A percentile compares a stretch with the other conserved stretches of the same genome.
These are phyloP conservation scores for Opeltia flavorubescens DNA, from an alignment of 495 filamentous ascomycete species.

Conservation along the genomic window DNA sequence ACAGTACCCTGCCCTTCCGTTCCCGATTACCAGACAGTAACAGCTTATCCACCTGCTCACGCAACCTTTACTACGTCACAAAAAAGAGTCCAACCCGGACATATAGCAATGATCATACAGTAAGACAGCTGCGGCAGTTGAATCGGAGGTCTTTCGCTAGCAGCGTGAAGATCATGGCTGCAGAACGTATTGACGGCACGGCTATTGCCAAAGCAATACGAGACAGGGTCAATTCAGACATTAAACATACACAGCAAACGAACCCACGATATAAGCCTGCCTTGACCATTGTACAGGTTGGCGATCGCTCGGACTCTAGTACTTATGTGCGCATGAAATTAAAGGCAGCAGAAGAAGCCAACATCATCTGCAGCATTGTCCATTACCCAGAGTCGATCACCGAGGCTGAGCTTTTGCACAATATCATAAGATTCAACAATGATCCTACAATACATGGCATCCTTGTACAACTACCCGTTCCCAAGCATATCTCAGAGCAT, in stretches of 20 bases:
- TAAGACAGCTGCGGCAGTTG: not conserved
- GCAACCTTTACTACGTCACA: no score
- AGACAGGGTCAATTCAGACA: slow-evolving; percentile 60
- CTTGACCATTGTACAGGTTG: slow-evolving; percentile 90
- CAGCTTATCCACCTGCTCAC: no score
- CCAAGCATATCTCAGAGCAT: slow-evolving; percentile 78
- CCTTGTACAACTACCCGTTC: slow-evolving; percentile 83
- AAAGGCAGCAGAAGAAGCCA: slow-evolving; percentile 90
- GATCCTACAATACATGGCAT: slow-evolving; percentile 82
- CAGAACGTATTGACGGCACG: slow-evolving; percentile 87
- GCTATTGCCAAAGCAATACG: slow-evolving; percentile 85
- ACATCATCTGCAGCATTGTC: slow-evolving; percentile 74
- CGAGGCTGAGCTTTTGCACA: slow-evolving; percentile 72
- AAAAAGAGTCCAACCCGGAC: not conserved
- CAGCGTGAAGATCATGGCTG: slow-evolving; percentile 51
- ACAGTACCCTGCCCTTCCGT: no score
- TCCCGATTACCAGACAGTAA: no score
- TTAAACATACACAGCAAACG: slow-evolving; percentile 60
- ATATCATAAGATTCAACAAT: slow-evolving; percentile 71
- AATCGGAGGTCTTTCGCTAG: slow-evolving; percentile 31
- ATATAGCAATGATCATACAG: not conserved
- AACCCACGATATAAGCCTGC: slow-evolving; percentile 81
- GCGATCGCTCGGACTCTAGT: slow-evolving; percentile 81
- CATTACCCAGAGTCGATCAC: slow-evolving; percentile 69
- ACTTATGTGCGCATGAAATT: slow-evolving; percentile 99